Evolutionary conservation across 176 grass and related monocot genomes (phyloP).

Genomic region (Oryza australiensis): DNA sequence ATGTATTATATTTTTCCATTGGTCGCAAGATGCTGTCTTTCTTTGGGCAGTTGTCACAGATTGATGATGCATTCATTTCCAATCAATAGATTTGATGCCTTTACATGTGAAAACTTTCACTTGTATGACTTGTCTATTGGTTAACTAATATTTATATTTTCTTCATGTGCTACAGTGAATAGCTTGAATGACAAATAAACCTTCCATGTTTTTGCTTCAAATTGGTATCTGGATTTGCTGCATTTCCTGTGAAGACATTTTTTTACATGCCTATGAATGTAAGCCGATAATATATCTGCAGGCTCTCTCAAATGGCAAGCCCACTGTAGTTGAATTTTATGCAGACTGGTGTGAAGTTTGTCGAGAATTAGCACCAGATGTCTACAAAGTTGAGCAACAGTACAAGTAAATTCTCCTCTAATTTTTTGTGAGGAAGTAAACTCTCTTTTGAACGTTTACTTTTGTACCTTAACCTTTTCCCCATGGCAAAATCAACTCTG

Average conservation of each 20-base stretch:
- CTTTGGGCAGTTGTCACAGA: no score
- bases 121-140: not conserved
- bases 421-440: not conserved
- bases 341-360: constrained; percentile 99
- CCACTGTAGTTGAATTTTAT: constrained; percentile 96
- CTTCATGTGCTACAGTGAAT: not conserved
- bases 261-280: constrained; percentile 16
- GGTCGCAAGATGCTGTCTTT: not conserved
- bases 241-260: not conserved
- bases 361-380: constrained; percentile 76
- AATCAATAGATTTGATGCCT: not conserved
- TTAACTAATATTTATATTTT: not conserved
- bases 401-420: constrained; percentile 55
- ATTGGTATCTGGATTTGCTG: not conserved
- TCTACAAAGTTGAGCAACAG: constrained; percentile 81
- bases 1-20: not conserved
- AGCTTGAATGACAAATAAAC: not conserved
- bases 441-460: not conserved
- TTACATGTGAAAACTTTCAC: not conserved
- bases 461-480: not conserved
- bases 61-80: not conserved
- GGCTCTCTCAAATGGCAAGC: constrained; percentile 92
- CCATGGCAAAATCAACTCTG: constrained; percentile 5
- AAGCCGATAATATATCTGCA: constrained; percentile 38
- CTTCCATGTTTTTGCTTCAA: not conserved